Evolutionary conservation across 345 rosid species (phyloP).

Genomic region (Leavenworthia alabamica): DNA sequence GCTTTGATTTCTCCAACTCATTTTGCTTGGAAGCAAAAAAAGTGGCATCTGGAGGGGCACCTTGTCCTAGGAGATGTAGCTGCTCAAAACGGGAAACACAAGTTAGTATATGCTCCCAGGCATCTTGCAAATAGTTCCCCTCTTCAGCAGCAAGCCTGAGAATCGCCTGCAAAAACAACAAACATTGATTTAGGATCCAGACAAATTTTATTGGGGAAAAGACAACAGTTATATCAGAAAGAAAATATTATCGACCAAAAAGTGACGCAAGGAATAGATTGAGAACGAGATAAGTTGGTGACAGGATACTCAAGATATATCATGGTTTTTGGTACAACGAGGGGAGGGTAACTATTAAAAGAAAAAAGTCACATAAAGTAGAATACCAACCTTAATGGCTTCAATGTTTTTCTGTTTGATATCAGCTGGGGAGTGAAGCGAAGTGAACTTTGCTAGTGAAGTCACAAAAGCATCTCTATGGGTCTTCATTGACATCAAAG

Average conservation of each 20-base stretch:
- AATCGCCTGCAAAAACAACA: constrained; percentile 52
- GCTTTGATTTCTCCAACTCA: constrained; percentile 32
- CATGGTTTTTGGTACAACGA: constrained; percentile 5
- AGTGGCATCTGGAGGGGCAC: constrained; percentile 64
- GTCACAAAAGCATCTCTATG: constrained; percentile 95
- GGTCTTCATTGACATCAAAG: constrained; percentile 87
- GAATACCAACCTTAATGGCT: constrained; percentile 65
- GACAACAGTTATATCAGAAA: constrained; percentile 1
- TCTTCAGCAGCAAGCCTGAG: constrained; percentile 77
- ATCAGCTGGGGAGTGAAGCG: constrained; percentile 83
- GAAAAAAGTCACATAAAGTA: neutral
- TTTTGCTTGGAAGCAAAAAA: constrained; percentile 60
- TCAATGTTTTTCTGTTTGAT: constrained; percentile 87
- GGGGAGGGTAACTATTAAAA: neutral
- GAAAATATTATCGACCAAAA: neutral
- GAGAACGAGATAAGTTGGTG: neutral
- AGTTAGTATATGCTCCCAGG: constrained; percentile 86
- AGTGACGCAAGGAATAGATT: constrained; percentile 9
- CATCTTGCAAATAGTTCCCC: constrained; percentile 80
- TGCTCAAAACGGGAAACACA: constrained; percentile 94
- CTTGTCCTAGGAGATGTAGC: constrained; percentile 84
- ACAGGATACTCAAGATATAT: constrained; percentile 4
- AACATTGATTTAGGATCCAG: neutral
- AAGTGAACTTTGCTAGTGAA: constrained; percentile 79
- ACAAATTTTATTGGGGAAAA: neutral